Conservation (phyloP, 2,329 filamentous ascomycete species). For the Bisporella sp. region DNA sequence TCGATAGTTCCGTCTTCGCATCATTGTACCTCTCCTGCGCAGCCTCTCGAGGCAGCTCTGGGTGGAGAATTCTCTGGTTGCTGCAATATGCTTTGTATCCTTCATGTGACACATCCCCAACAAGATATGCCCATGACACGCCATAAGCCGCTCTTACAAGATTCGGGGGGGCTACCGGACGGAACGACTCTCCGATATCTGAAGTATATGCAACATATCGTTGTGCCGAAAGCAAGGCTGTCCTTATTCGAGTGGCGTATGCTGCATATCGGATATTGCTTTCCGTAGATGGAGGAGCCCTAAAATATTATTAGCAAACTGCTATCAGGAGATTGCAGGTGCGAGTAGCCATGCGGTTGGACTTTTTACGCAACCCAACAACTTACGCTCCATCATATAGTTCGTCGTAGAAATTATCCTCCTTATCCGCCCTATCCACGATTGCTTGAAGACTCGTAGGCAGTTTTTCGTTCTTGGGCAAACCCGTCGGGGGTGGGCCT, state of each 20-base stretch:
- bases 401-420: slow-evolving; percentile 72
- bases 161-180: slow-evolving; percentile 81
- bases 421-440: slow-evolving; percentile 48
- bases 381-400: slow-evolving; percentile 74
- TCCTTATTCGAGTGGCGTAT: slow-evolving; percentile 79
- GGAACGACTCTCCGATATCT: slow-evolving; percentile 93
- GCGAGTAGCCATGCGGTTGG: no score
- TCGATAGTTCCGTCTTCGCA: slow-evolving; percentile 17
- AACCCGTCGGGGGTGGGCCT: slow-evolving; percentile 17
- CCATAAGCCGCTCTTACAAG: slow-evolving; percentile 80
- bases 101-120: slow-evolving; percentile 86
- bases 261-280: slow-evolving; percentile 84
- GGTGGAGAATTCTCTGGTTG: slow-evolving; percentile 71
- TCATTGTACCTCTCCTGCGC: slow-evolving; percentile 25
- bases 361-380: neutral
- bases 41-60: slow-evolving; percentile 43
- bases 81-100: slow-evolving; percentile 91
- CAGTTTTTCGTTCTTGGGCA: slow-evolving; percentile 35
- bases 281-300: slow-evolving; percentile 73
- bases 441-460: slow-evolving; percentile 49
- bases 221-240: slow-evolving; percentile 83
- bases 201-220: slow-evolving; percentile 96
- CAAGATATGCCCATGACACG: slow-evolving; percentile 85
- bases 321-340: neutral
- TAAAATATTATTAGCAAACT: slow-evolving; percentile 28